phyloP scores from a whole-genome alignment of 768 basidiomycete species.

The Amanita subjunquillea region DNA sequence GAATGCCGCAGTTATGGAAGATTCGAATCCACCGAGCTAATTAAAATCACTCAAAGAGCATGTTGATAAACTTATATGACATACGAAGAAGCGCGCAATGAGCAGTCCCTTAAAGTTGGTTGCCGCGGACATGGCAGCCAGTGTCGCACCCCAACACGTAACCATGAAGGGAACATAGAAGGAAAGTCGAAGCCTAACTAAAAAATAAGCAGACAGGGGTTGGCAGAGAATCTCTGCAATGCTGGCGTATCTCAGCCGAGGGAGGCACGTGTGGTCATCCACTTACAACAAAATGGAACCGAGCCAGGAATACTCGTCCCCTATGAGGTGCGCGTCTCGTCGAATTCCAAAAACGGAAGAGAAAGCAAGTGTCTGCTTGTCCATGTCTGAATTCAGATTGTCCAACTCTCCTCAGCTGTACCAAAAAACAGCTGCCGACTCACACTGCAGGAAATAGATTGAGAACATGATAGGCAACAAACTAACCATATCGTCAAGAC shows the following conservation, averaged over 20 bases:
- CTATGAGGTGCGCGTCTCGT: slow-evolving; percentile 17
- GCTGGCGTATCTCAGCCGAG: slow-evolving; percentile 9
- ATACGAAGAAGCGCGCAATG: slow-evolving; percentile 21
- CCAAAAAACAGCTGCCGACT: not conserved
- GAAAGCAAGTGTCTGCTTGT: slow-evolving; percentile 23
- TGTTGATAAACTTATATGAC: slow-evolving; percentile 3
- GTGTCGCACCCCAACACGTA: slow-evolving; percentile 21
- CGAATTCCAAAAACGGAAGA: slow-evolving; percentile 24
- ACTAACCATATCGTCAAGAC: slow-evolving; percentile 7
- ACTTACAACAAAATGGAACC: slow-evolving; percentile 22
- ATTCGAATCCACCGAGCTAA: slow-evolving; percentile 24
- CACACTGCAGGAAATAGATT: slow-evolving; percentile 22
- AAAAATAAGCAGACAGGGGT: slow-evolving; percentile 21
- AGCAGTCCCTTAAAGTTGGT: slow-evolving; percentile 19
- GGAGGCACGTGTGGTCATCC: not conserved
- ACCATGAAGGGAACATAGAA: slow-evolving; percentile 21
- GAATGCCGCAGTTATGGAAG: slow-evolving; percentile 20
- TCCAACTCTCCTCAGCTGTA: not conserved
- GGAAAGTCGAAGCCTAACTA: slow-evolving; percentile 22
- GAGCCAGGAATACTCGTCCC: slow-evolving; percentile 23
- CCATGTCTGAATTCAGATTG: slow-evolving; percentile 15
- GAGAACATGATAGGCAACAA: slow-evolving; percentile 21
- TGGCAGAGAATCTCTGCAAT: slow-evolving; percentile 23
- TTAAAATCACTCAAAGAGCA: not conserved
- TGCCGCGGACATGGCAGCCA: slow-evolving; percentile 21